A percentile compares a stretch with the other conserved stretches of the same genome.
These are phyloP conservation scores for Seminavis robusta DNA, from an alignment of 108 stramenopile genomes.

Conservation along the genomic window DNA sequence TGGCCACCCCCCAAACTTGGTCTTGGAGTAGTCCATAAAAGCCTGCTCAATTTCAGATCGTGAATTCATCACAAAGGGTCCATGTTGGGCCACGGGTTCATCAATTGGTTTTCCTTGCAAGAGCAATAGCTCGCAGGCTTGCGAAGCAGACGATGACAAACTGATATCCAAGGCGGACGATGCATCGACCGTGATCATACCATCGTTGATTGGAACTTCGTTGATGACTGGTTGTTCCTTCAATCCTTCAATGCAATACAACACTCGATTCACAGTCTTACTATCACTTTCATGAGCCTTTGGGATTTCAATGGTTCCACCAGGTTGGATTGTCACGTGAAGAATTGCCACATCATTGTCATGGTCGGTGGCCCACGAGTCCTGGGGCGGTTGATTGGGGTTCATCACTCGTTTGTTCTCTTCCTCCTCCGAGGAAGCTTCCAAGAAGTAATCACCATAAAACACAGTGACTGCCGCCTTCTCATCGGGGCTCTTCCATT, in stretches of 20 bases:
- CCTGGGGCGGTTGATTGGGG: slow-evolving; percentile 45
- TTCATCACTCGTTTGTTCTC: slow-evolving; percentile 10
- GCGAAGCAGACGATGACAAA: slow-evolving; percentile 28
- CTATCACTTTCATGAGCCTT: slow-evolving; percentile 25
- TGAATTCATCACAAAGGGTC: slow-evolving; percentile 93
- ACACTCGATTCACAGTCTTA: slow-evolving; percentile 41
- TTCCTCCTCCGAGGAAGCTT: no score
- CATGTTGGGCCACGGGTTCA: slow-evolving; percentile 81
- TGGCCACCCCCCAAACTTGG: slow-evolving; percentile 79
- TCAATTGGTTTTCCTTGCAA: slow-evolving; percentile 69
- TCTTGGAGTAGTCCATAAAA: slow-evolving; percentile 68
- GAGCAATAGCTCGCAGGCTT: slow-evolving; percentile 44
- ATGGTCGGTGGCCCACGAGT: slow-evolving; percentile 57
- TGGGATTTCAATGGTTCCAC: slow-evolving; percentile 49
- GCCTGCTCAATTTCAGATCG: slow-evolving; percentile 72
- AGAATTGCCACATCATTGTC: slow-evolving; percentile 61
- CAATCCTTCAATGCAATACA: slow-evolving; percentile 71
- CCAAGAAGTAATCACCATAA: slow-evolving; percentile 61
- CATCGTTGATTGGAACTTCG: slow-evolving; percentile 29
- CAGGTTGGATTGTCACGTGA: slow-evolving; percentile 45
- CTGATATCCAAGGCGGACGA: slow-evolving; percentile 18
- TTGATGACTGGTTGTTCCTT: no score
- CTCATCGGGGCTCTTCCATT: slow-evolving; percentile 31
- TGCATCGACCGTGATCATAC: slow-evolving; percentile 10
- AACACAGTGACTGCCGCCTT: slow-evolving; percentile 42